Conservation (phyloP, 768 basidiomycete species). For the Vararia minispora region DNA sequence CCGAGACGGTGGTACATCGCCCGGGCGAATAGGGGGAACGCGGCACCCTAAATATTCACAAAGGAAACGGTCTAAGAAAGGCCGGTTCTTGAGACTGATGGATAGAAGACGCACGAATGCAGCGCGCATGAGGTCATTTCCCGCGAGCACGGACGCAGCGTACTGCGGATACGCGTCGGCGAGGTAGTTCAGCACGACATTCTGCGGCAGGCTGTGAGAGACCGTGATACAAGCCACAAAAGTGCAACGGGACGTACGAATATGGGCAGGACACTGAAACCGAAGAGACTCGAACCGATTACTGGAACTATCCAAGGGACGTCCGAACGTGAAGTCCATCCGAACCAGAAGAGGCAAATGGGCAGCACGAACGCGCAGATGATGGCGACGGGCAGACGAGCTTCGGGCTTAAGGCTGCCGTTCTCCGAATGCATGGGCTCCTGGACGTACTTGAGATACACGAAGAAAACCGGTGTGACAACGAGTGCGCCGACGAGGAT, state of each 20-base stretch:
- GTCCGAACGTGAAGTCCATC: slow-evolving; percentile 19
- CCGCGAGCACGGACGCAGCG: slow-evolving; percentile 23
- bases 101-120: slow-evolving; percentile 17
- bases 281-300: slow-evolving; percentile 23
- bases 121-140: slow-evolving; percentile 24
- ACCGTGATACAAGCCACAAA: slow-evolving; percentile 10
- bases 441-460: slow-evolving; percentile 9
- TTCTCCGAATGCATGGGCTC: slow-evolving; percentile 11
- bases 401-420: slow-evolving; percentile 17
- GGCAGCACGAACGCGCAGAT: slow-evolving; percentile 23
- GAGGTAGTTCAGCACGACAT: slow-evolving; percentile 20
- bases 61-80: not conserved
- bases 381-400: slow-evolving; percentile 23
- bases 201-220: not conserved
- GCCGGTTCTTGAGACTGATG: slow-evolving; percentile 13
- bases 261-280: slow-evolving; percentile 21
- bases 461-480: slow-evolving; percentile 10
- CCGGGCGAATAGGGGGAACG: slow-evolving; percentile 13
- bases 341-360: slow-evolving; percentile 24
- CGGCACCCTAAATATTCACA: no score
- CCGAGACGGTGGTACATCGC: slow-evolving; percentile 18
- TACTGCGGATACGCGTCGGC: slow-evolving; percentile 22
- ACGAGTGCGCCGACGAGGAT: slow-evolving; percentile 7
- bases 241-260: slow-evolving; percentile 18
- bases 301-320: slow-evolving; percentile 26